These are phyloP conservation scores for Zhuliangozyma blackwelliae DNA, from an alignment of 1,139 yeast species.

Conservation along the genomic window DNA sequence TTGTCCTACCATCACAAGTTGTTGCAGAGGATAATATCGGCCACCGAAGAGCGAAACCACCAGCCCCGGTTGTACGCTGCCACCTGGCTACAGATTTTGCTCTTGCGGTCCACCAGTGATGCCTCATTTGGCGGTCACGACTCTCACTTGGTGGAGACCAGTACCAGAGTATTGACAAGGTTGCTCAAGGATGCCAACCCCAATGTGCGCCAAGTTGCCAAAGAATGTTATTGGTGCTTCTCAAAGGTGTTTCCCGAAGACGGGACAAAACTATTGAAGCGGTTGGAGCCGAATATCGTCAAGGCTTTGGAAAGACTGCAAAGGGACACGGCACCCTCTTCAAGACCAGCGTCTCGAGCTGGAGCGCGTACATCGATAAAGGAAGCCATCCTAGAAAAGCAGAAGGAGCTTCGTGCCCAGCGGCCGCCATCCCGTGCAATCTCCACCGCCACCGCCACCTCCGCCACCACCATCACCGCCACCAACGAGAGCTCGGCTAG, in stretches of 20 bases:
- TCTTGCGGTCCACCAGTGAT: slow-evolving; percentile 35
- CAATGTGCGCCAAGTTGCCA: slow-evolving; percentile 69
- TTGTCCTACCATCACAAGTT: slow-evolving; percentile 52
- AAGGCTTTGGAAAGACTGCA: slow-evolving; percentile 43
- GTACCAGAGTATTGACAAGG: slow-evolving; percentile 51
- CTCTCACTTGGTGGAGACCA: slow-evolving; percentile 38
- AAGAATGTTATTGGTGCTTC: slow-evolving; percentile 72
- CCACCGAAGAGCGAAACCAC: slow-evolving; percentile 64
- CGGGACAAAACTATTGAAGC: slow-evolving; percentile 51
- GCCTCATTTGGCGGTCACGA: slow-evolving; percentile 34
- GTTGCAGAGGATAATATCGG: slow-evolving; percentile 46
- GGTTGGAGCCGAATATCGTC: slow-evolving; percentile 32
- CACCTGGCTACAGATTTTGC: slow-evolving; percentile 62
- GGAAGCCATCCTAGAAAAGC: slow-evolving; percentile 31
- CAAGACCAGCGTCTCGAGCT: slow-evolving; percentile 3
- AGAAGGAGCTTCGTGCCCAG: slow-evolving; percentile 25
- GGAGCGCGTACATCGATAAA: slow-evolving; percentile 25
- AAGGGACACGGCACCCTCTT: slow-evolving; percentile 3
- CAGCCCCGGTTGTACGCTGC: slow-evolving; percentile 70
- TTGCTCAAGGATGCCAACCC: slow-evolving; percentile 81
- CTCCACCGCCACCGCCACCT: slow-evolving; percentile 2
- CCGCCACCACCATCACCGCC: slow-evolving; percentile 2
- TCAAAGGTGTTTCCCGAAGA: slow-evolving; percentile 45
- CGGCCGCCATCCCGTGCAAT: slow-evolving; percentile 22
- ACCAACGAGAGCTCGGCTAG: not conserved